phyloP scores from a whole-genome alignment of 2,329 filamentous ascomycete genomes.

The Penicillium sp. region DNA sequence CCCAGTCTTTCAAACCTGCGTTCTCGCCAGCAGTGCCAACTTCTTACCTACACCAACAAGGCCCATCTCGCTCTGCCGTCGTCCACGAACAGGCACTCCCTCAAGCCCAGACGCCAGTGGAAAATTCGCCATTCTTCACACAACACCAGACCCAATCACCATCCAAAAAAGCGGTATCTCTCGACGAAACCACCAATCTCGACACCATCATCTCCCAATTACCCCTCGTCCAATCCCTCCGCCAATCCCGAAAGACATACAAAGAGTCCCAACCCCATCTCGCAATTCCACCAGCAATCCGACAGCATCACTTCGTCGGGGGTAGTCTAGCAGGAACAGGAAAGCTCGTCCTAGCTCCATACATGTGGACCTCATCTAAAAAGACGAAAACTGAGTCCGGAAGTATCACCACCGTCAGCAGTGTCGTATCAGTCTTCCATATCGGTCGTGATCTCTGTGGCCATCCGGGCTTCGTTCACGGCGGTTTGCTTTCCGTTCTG shows the following conservation, averaged over 20 bases:
- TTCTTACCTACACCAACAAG: conserved; percentile 31
- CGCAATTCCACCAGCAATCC: conserved; percentile 74
- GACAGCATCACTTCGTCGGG: conserved; percentile 76
- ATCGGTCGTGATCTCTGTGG: conserved; percentile 43
- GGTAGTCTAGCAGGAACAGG: conserved; percentile 75
- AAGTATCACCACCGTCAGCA: conserved; percentile 17
- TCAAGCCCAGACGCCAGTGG: conserved; percentile 19
- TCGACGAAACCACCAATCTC: conserved; percentile 19
- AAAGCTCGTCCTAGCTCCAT: conserved; percentile 77
- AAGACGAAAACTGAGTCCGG: conserved; percentile 15
- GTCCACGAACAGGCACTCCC: conserved; percentile 34
- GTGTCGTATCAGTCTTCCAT: conserved; percentile 40
- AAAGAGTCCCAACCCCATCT: conserved; percentile 81
- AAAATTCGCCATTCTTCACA: conserved; percentile 17
- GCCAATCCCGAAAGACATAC: conserved; percentile 64
- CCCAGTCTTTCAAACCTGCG: not conserved
- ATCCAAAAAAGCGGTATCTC: not conserved
- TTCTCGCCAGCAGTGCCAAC: conserved; percentile 13
- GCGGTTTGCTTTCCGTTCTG: conserved; percentile 42
- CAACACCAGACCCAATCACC: conserved; percentile 11
- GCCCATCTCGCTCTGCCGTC: conserved; percentile 31
- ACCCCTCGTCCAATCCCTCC: conserved; percentile 71
- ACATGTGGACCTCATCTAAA: conserved; percentile 47
- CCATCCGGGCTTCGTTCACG: conserved; percentile 45
- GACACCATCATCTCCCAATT: conserved; percentile 53